Evolutionary conservation across 2,329 filamentous ascomycete genomes (phyloP), one percentile per base, ranked within the genome.

Genomic region (Epichloe brachyelytri): DNA sequence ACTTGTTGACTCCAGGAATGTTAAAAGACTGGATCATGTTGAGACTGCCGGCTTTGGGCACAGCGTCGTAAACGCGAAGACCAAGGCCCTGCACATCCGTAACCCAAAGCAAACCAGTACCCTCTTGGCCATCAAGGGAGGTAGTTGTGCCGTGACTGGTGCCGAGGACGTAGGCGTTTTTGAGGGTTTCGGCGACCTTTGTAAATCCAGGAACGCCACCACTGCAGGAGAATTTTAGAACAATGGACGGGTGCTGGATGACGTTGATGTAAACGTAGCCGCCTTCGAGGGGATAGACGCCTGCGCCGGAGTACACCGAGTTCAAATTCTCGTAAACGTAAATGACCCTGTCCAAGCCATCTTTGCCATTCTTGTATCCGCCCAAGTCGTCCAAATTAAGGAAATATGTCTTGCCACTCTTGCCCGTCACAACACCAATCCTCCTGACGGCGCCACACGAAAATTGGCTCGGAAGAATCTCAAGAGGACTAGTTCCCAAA

Each of bases 81-180:
- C 74, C 73, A 6, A 65, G 63, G 5, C 75, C 75, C 55, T 79
- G 72, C 0, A 79, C 74, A 50, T 81, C 78, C 1, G 70, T 72
- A 1, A 71, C 71, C 78, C 78, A 81, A 5, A 79, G 59, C 1
- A 81, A 68, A 26, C 77, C 78, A 1, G 76, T 79, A 3, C 77
- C 78, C 2, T 68, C 60, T 55, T 78, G 67, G 4, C 72, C 73
- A 49, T 76, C 71, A 44, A 79, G 65, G 0, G 77, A 77, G 0
- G 78, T 81, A 0, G 73, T 73, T 0, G 77, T 78, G 20, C 76
- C 75, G 53, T 80, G 77, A 26, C 76, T 73, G 34, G 78, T 74
- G 30, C 78, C 78, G 0, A 81, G 70, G 46, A 74, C 68, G 51
- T 72, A 73, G 0, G 76, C 74, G 47, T 78, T 79, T 67, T 20